phyloP scores from a whole-genome alignment of 345 rosid species.

The Camelina laxa region DNA sequence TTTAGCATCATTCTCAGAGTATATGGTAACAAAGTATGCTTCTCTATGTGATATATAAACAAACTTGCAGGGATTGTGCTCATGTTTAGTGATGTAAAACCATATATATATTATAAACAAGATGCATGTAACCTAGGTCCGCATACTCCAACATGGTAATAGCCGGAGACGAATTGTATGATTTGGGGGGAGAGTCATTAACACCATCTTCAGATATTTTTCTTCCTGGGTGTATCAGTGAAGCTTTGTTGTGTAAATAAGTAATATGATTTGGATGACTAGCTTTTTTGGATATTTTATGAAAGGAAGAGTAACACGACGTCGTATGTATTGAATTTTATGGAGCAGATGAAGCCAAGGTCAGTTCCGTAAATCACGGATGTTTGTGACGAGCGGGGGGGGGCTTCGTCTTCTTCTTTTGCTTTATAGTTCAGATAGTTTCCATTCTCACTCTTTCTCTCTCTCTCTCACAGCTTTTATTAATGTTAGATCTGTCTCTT shows the following conservation, averaged over 20 bases:
- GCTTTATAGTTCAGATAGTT: constrained; percentile 39
- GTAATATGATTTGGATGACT: constrained; percentile 7
- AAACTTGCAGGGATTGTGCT: neutral
- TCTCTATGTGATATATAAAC: constrained; percentile 5
- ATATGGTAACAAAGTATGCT: neutral
- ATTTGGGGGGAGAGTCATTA: neutral
- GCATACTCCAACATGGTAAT: neutral
- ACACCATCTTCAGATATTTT: constrained; percentile 22
- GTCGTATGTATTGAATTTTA: neutral
- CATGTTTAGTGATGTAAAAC: neutral
- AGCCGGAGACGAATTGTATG: neutral
- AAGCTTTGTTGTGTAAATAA: constrained; percentile 45
- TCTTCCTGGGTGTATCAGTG: constrained; percentile 49
- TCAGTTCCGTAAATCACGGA: constrained; percentile 47
- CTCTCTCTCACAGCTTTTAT: neutral
- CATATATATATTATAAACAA: neutral
- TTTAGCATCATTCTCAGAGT: neutral
- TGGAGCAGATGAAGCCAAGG: constrained; percentile 34
- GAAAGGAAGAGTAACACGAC: neutral
- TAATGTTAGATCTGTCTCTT: constrained; percentile 45
- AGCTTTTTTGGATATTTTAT: no score
- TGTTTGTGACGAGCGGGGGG: constrained; percentile 16
- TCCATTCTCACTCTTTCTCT: constrained; percentile 25
- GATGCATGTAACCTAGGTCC: neutral
- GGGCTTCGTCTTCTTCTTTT: constrained; percentile 27